Base-by-base conservation (phyloP, 441 rosid species). In the Viola pubescens region DNA sequence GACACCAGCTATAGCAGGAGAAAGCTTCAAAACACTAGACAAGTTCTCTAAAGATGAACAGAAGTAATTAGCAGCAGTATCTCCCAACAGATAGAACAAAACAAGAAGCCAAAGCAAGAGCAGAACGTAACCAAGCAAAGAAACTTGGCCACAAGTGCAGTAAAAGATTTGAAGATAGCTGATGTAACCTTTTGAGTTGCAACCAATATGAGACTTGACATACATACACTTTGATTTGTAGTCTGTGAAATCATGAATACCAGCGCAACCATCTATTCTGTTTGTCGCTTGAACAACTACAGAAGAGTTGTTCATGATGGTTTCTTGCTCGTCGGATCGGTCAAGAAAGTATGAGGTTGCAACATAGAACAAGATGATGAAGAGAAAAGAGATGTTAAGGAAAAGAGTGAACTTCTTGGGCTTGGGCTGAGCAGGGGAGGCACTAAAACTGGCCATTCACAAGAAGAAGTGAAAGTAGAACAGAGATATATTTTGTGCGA, bases 1-100 rank as follows among this genome's bases (percentile, higher is more conserved):
- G 58, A 82, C 84, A 40, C 98, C 96, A 0, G 98, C 95, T 46
- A 91, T 79, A 0, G 91, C 80, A 1, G 96, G 98, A 61, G 95
- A 83, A 40, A 91, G 85, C 62, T 80, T 88, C 59, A 88, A 61
- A 72, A 85, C 55, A 53, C 73, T 85, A 47, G 98, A 86, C 63
- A 91, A 70, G 69, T 78, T 78, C 59, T 88, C 88, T 6, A 91
- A 64, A 8, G 98, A 88, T 63, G 88, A 79, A 60, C 96, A 91
- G 79, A 91, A 91, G 77, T 83, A 91, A 19, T 70, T 70, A 9
- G 96, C 87, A 42, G 96, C 91, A 37, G 98, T 88, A 74, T 87
- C 82, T 39, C 98, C 96, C 38, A 91, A 54, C 34, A 91, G 68
- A 69, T 88, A 88, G 77, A 91, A 91, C 59, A 88, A 68, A 68